Percentiles rank a stretch among this genome's conserved stretches.
Conservation (phyloP, 306 rosid species). For the Trichosanthes truncata region DNA sequence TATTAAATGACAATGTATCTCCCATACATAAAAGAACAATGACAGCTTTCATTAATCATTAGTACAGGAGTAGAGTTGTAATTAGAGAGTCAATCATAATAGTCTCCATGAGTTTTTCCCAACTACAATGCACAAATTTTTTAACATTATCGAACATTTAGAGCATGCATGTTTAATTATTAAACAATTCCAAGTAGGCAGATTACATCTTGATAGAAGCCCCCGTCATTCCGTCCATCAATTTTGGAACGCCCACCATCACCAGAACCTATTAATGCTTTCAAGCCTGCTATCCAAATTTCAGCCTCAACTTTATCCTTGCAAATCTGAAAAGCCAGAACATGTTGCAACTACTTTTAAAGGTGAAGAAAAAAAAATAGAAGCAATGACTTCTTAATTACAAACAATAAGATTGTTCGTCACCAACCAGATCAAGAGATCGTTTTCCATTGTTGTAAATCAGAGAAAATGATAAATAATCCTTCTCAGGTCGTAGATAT, state of each 20-base stretch:
- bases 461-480: slow-evolving; percentile 21
- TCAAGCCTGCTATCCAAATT: slow-evolving; percentile 86
- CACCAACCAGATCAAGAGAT: slow-evolving; percentile 32
- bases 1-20: not conserved
- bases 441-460: slow-evolving; percentile 37
- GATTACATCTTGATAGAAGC: slow-evolving; percentile 77
- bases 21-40: not conserved
- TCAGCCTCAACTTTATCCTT: slow-evolving; percentile 98
- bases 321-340: slow-evolving; percentile 61
- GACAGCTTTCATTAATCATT: not conserved
- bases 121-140: not conserved
- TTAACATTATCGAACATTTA: not conserved
- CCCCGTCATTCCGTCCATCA: slow-evolving; percentile 96
- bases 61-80: not conserved
- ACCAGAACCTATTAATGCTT: slow-evolving; percentile 67
- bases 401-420: slow-evolving; percentile 18
- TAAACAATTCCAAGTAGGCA: slow-evolving; percentile 15
- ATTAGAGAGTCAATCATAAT: not conserved
- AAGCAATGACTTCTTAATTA: not conserved
- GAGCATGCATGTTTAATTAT: not conserved
- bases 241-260: slow-evolving; percentile 93
- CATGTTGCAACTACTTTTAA: not conserved
- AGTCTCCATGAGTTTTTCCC: not conserved
- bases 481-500: slow-evolving; percentile 22
- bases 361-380: not conserved